Evolutionary conservation across 176 grass and related monocot genomes (phyloP), one percentile per base, ranked within the genome.

Genomic region (Calamus simplicifolius): DNA sequence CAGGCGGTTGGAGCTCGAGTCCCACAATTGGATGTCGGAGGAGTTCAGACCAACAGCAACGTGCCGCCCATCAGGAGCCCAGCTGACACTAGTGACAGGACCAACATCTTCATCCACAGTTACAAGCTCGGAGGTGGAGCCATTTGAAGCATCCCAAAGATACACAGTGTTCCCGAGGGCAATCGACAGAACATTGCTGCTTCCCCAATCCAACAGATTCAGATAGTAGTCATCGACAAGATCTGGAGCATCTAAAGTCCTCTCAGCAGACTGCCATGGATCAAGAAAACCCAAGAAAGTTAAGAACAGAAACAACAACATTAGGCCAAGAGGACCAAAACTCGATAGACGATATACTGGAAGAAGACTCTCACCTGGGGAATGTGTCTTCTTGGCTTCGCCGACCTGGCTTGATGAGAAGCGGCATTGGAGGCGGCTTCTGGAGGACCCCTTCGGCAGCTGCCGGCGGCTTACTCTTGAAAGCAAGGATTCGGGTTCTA

Each of bases 401-500:
- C 64, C n/a, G 51, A 27, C 21, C 14, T 65, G 15, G 27, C 48
- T 4, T 26, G 18, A 6, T 48, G 62, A 5, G 60, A 48, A 51
- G 62, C 27, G 12, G 19, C 18, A 43, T 43, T 43, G 5, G 27
- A 19, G 4, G 28, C 14, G 21, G 48, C 18, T 65, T 65, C 62
- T 51, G 18, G 14, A 50, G 26, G 21, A 52, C 60, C 64, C 48
- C 51, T 56, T 56, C 72, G 5, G 70, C 15, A 16, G 78, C 51
- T 57, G 80, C 61, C 5, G 69, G 83, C 0, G 83, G 83, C 69
- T 75, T 86, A 70, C 56, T 81, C 21, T 71, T 49, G 70, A 81
- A 87, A 51, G 71, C 25, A 50, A 87, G 79, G 3, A 87, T 87
- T 58, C 84, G 66, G 31, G 78, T 86, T 25, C 83, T 62, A 59